Evolutionary conservation across 768 basidiomycete genomes (phyloP).

Genomic region (Boletus pseudo-olivaceus): DNA sequence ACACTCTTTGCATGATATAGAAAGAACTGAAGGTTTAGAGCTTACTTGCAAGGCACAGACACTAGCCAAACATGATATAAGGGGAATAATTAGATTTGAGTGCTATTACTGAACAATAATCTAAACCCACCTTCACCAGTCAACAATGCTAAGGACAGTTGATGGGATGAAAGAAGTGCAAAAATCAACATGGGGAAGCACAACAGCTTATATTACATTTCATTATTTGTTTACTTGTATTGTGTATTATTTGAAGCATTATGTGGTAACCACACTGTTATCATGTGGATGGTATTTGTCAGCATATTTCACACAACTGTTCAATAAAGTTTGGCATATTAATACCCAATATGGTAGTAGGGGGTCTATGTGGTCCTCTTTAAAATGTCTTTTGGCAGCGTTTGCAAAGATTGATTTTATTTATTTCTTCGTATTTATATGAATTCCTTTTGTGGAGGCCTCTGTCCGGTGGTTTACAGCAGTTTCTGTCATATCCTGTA

Average conservation of each 20-base stretch:
- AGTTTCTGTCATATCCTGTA: too few relatives aligned
- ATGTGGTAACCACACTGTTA: not conserved
- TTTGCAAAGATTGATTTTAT: too few relatives aligned
- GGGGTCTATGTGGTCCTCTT: too few relatives aligned
- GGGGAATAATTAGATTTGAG: not conserved
- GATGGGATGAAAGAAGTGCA: not conserved
- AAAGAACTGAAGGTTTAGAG: not conserved
- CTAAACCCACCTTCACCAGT: not conserved
- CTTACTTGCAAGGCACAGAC: not conserved
- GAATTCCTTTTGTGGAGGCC: too few relatives aligned
- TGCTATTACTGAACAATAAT: not conserved
- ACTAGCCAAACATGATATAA: not conserved
- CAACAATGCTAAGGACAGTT: not conserved
- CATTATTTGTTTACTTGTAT: conserved; percentile 13
- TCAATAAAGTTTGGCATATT: not conserved
- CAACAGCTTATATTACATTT: not conserved
- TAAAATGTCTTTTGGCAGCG: too few relatives aligned
- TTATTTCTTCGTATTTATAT: too few relatives aligned
- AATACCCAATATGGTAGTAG: too few relatives aligned
- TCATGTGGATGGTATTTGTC: not conserved
- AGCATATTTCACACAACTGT: not conserved
- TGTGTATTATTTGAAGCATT: conserved; percentile 8
- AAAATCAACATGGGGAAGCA: not conserved
- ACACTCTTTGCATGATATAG: not conserved
- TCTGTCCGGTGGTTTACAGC: too few relatives aligned